Percentiles rank a stretch among this genome's conserved stretches.
Conservation (phyloP, 768 basidiomycete genomes). For the Leucocoprinus leucothites region DNA sequence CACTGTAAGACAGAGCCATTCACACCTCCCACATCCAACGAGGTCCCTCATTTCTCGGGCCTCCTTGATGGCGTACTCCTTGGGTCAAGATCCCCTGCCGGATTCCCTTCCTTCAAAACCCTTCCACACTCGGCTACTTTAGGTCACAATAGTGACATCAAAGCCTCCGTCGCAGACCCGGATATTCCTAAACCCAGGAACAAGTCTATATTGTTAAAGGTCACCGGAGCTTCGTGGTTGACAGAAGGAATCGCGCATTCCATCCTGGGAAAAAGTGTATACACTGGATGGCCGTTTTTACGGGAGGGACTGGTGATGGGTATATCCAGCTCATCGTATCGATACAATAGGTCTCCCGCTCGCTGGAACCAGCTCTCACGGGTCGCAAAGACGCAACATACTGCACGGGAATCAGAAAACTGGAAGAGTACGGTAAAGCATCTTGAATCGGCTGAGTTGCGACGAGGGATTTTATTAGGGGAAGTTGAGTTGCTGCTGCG, state of each 20-base stretch:
- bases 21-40: slow-evolving; percentile 83
- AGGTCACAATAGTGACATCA: slow-evolving; percentile 87
- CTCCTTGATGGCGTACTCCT: slow-evolving; percentile 89
- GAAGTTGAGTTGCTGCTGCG: too few species aligned
- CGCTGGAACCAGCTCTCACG: too few species aligned
- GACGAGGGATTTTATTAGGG: too few species aligned
- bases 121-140: slow-evolving; percentile 74
- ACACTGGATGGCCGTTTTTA: slow-evolving; percentile 93
- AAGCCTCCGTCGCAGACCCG: slow-evolving; percentile 87
- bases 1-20: slow-evolving; percentile 79
- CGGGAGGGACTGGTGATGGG: too few species aligned
- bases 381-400: too few species aligned
- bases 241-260: slow-evolving; percentile 69
- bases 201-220: slow-evolving; percentile 89
- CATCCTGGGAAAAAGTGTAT: slow-evolving; percentile 75
- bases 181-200: too few species aligned
- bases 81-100: slow-evolving; percentile 83
- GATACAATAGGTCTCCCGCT: too few species aligned
- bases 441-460: too few species aligned
- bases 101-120: slow-evolving; percentile 94
- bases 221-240: slow-evolving; percentile 70
- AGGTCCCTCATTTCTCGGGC: slow-evolving; percentile 82
- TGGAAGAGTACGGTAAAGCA: too few species aligned
- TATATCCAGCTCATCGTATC: too few species aligned
- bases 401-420: too few species aligned